Evolutionary conservation across 108 stramenopile genomes (phyloP).

Genomic region (Cyclotella cryptica): DNA sequence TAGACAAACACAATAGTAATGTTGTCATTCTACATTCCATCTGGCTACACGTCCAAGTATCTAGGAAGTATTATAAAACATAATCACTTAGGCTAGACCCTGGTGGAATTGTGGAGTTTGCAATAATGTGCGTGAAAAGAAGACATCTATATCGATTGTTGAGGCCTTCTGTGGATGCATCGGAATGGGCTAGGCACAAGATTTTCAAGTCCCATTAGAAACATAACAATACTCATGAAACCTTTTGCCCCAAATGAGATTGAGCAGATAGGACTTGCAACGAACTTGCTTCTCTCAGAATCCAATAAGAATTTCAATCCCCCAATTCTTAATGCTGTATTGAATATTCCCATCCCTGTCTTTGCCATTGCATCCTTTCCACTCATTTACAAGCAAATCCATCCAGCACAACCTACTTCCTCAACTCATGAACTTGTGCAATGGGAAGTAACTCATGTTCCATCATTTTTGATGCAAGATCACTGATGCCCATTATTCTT

Average conservation of each 20-base stretch:
- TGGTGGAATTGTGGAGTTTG: conserved; percentile 75
- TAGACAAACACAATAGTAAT: conserved; percentile 92
- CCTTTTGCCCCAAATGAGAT: conserved; percentile 96
- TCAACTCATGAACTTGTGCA: conserved; percentile 77
- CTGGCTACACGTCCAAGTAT: conserved; percentile 97
- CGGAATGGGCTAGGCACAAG: conserved; percentile 93
- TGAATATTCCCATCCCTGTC: conserved; percentile 36
- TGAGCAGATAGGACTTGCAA: conserved; percentile 82
- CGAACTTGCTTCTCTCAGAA: conserved; percentile 81
- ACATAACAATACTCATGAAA: conserved; percentile 96
- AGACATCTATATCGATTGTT: conserved; percentile 96
- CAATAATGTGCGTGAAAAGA: conserved; percentile 94
- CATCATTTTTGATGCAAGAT: no score
- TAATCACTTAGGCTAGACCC: conserved; percentile 55
- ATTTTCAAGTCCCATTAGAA: conserved; percentile 97
- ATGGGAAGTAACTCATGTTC: no score
- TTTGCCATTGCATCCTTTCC: conserved; percentile 30
- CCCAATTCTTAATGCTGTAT: conserved; percentile 81
- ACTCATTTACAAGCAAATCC: conserved; percentile 69
- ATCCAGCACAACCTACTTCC: conserved; percentile 85
- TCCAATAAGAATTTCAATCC: conserved; percentile 88
- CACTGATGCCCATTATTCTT: no score
- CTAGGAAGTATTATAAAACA: conserved; percentile 95
- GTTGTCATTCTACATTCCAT: conserved; percentile 92
- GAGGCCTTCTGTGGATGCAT: conserved; percentile 98